Conservation (phyloP, 768 basidiomycete species). For the Mycena capillaripes region DNA sequence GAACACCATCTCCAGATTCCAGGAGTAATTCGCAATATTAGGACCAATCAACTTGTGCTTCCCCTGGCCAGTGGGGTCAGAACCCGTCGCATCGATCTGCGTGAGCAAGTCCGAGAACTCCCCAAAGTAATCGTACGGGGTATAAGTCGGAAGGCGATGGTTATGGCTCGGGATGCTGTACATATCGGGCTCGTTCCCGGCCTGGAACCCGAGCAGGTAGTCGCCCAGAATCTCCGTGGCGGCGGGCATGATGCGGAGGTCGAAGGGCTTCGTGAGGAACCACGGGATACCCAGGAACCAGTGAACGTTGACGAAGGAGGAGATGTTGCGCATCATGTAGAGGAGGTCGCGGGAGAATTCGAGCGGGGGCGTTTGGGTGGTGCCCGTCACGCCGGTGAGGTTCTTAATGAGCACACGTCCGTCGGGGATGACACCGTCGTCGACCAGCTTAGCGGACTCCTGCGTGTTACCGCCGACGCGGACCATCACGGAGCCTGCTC, state of each 20-base stretch:
- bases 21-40: neutral
- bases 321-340: neutral
- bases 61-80: neutral
- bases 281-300: neutral
- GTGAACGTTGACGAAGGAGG: neutral
- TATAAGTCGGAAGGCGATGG: neutral
- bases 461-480: neutral
- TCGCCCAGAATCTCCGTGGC: neutral
- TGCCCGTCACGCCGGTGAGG: neutral
- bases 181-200: neutral
- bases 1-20: neutral
- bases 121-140: neutral
- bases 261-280: neutral
- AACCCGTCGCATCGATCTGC: neutral
- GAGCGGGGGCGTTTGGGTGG: neutral
- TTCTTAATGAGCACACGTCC: neutral
- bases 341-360: neutral
- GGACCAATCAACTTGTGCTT: neutral
- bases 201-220: neutral
- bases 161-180: neutral
- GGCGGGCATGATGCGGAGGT: neutral
- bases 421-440: neutral
- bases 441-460: neutral
- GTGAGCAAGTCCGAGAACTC: neutral
- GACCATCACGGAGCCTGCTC: neutral